Conservation (phyloP, 164 flowering plant genomes). For the Liriodendron chinense region DNA sequence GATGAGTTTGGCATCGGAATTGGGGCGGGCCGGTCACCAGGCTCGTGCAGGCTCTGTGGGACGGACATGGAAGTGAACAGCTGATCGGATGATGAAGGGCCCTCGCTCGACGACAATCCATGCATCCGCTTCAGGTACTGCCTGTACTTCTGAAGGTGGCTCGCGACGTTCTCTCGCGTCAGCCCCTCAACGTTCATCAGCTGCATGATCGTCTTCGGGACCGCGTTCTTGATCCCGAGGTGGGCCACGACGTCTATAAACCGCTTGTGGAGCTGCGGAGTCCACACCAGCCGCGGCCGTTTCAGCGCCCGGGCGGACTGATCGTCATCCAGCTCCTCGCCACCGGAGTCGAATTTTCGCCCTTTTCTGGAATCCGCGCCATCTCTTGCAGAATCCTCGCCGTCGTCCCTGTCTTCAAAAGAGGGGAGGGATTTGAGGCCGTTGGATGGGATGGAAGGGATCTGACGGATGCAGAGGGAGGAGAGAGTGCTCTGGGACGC, state of each 20-base stretch:
- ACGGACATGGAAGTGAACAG: conserved; percentile 61
- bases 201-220: conserved; percentile 97
- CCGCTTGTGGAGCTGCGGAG: conserved; percentile 91
- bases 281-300: conserved; percentile 87
- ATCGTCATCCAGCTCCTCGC: conserved; percentile 42
- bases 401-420: conserved; percentile 27
- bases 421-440: conserved; percentile 31
- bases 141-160: conserved; percentile 92
- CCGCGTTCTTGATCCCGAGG: conserved; percentile 84
- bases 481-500: conserved; percentile 61
- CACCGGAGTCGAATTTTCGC: conserved; percentile 45
- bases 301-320: conserved; percentile 45
- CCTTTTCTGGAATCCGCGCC: conserved; percentile 37
- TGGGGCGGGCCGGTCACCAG: conserved; percentile 29
- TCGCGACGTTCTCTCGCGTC: conserved; percentile 92
- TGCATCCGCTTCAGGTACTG: conserved; percentile 88
- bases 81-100: conserved; percentile 51
- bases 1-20: conserved; percentile 39
- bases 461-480: conserved; percentile 30
- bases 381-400: conserved; percentile 16
- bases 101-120: conserved; percentile 49
- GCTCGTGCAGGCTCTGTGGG: conserved; percentile 45
- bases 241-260: conserved; percentile 91
- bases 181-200: conserved; percentile 95
- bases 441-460: conserved; percentile 3